These are phyloP conservation scores for Lipomyces starkeyi DNA, from an alignment of 805 yeast genomes.

Conservation along the genomic window DNA sequence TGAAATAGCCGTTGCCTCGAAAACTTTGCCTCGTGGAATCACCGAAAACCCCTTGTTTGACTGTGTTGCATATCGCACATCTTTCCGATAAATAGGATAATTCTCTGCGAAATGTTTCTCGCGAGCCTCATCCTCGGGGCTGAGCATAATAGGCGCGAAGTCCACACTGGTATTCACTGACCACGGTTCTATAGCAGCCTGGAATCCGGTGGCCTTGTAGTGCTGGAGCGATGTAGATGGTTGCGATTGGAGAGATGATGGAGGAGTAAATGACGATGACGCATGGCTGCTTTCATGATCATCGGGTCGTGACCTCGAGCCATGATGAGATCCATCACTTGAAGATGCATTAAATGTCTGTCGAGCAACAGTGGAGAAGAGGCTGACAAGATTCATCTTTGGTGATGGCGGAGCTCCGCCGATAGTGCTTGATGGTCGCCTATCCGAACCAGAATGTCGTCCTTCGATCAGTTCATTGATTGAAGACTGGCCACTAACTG, in stretches of 20 bases:
- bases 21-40: slow-evolving; percentile 51
- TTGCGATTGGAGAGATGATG: slow-evolving; percentile 25
- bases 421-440: slow-evolving; percentile 5
- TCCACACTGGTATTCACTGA: slow-evolving; percentile 5
- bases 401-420: slow-evolving; percentile 26
- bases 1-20: slow-evolving; percentile 64
- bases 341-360: slow-evolving; percentile 28
- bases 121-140: slow-evolving; percentile 47
- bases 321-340: slow-evolving; percentile 23
- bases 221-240: slow-evolving; percentile 11
- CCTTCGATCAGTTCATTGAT: slow-evolving; percentile 20
- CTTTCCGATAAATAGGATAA: slow-evolving; percentile 79
- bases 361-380: slow-evolving; percentile 36
- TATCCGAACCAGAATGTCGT: slow-evolving; percentile 14
- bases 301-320: slow-evolving; percentile 13
- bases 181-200: slow-evolving; percentile 33
- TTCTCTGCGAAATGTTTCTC: slow-evolving; percentile 77
- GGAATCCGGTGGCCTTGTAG: not conserved
- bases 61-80: slow-evolving; percentile 60
- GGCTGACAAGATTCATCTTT: slow-evolving; percentile 32
- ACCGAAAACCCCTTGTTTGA: slow-evolving; percentile 55
- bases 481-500: slow-evolving; percentile 31
- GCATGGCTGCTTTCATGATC: slow-evolving; percentile 13
- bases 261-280: slow-evolving; percentile 30
- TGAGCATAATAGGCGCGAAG: slow-evolving; percentile 26